Conservation (phyloP, 495 filamentous ascomycete genomes). For the Penicillium pancosmium region DNA sequence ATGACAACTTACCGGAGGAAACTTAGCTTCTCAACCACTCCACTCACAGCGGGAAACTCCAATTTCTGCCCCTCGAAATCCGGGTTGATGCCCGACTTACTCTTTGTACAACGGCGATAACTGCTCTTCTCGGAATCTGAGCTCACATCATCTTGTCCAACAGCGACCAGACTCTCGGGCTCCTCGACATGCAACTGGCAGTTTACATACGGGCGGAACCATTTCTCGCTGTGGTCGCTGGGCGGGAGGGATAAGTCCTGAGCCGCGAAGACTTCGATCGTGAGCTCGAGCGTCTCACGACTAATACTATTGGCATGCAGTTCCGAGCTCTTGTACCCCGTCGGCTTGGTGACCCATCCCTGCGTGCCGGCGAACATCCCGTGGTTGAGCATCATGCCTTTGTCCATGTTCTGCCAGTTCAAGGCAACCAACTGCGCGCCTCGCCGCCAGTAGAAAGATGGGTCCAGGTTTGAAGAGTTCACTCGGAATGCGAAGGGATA, state of each 20-base stretch:
- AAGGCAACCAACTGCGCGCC: conserved; percentile 91
- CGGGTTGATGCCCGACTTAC: conserved; percentile 61
- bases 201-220: conserved; percentile 79
- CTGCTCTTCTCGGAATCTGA: conserved; percentile 55
- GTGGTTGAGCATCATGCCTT: conserved; percentile 94
- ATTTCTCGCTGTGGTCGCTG: conserved; percentile 54
- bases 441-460: conserved; percentile 79
- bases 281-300: conserved; percentile 42
- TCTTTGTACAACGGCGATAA: conserved; percentile 71
- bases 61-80: conserved; percentile 70
- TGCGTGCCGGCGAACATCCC: conserved; percentile 83
- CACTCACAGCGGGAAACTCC: conserved; percentile 60
- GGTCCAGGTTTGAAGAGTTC: conserved; percentile 82
- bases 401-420: conserved; percentile 92
- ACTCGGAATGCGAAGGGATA: conserved; percentile 86
- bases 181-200: conserved; percentile 80
- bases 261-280: conserved; percentile 54
- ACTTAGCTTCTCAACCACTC: conserved; percentile 74
- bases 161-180: conserved; percentile 27
- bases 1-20: conserved; percentile 68
- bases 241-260: conserved; percentile 54
- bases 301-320: conserved; percentile 23
- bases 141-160: conserved; percentile 42
- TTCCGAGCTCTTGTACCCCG: conserved; percentile 57
- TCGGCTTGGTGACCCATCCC: conserved; percentile 86